Evolutionary conservation across 108 stramenopile species (phyloP).

Genomic region (Asterionellopsis glacialis): DNA sequence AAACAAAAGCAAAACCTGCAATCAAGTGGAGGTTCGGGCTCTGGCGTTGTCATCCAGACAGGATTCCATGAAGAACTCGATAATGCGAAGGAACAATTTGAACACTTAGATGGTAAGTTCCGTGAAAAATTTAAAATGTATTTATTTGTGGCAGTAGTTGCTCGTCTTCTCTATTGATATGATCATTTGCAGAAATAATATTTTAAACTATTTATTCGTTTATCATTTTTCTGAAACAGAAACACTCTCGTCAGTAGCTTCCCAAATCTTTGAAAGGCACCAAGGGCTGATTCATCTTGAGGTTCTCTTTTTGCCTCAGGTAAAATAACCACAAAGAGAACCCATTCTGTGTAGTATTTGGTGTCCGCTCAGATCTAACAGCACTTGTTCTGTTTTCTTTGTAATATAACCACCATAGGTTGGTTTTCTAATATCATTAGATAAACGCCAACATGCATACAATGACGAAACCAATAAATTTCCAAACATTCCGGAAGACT

Average conservation of each 20-base stretch:
- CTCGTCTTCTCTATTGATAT: no score
- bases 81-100: conserved; percentile 68
- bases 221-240: conserved; percentile 14
- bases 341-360: no score
- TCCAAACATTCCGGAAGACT: conserved; percentile 62
- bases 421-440: conserved; percentile 79
- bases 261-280: conserved; percentile 48
- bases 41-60: conserved; percentile 47
- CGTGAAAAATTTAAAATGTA: background rate
- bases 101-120: conserved; percentile 39
- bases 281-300: conserved; percentile 55
- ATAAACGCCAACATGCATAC: conserved; percentile 44
- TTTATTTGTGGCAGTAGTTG: background rate
- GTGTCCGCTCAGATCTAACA: no score
- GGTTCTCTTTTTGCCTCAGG: conserved; percentile 89
- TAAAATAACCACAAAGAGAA: no score
- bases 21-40: background rate
- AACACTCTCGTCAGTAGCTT: conserved; percentile 44
- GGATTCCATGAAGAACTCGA: conserved; percentile 86
- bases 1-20: conserved; percentile 3
- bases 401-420: conserved; percentile 27
- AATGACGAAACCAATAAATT: conserved; percentile 40
- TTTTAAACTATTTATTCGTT: no score
- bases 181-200: no score
- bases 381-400: background rate